A percentile compares a stretch with the other conserved stretches of the same genome.
Evolutionary conservation across 1,284 basidiomycete species (phyloP).

Genomic region (Trichosporon sp.): DNA sequence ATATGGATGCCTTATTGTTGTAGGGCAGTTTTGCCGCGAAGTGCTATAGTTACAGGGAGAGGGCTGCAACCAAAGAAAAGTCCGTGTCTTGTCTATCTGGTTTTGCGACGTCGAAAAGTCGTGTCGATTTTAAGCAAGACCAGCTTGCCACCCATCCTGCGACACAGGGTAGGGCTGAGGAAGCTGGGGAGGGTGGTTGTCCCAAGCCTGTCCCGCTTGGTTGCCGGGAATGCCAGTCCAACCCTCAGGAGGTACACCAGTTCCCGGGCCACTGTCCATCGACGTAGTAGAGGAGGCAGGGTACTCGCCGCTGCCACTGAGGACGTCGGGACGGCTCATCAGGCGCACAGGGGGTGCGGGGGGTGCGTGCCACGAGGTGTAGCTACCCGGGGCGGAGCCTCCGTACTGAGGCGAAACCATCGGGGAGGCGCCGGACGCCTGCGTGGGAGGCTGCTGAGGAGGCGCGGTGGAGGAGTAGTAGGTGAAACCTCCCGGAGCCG

Average conservation of each 20-base stretch:
- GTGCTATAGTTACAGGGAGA: neutral
- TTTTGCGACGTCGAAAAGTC: neutral
- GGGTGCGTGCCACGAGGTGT: conserved; percentile 28
- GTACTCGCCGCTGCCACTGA: conserved; percentile 21
- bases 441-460: conserved; percentile 19
- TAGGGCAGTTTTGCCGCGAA: neutral
- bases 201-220: conserved; percentile 24
- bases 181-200: conserved; percentile 28
- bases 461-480: conserved; percentile 24
- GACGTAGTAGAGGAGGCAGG: conserved; percentile 32
- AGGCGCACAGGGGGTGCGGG: conserved; percentile 22
- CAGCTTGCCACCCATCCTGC: conserved; percentile 34
- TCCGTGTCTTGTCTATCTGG: conserved; percentile 15
- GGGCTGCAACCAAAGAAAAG: conserved; percentile 4
- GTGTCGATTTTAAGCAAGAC: conserved; percentile 25
- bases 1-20: conserved; percentile 2
- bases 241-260: conserved; percentile 24
- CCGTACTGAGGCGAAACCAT: conserved; percentile 28
- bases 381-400: conserved; percentile 17
- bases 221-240: conserved; percentile 22
- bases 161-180: conserved; percentile 29
- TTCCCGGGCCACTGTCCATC: conserved; percentile 27
- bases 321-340: conserved; percentile 27
- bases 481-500: conserved; percentile 29
- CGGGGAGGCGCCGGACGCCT: conserved; percentile 29